These are phyloP conservation scores for Pisolithus microcarpus DNA, from an alignment of 768 basidiomycete species.

Conservation along the genomic window DNA sequence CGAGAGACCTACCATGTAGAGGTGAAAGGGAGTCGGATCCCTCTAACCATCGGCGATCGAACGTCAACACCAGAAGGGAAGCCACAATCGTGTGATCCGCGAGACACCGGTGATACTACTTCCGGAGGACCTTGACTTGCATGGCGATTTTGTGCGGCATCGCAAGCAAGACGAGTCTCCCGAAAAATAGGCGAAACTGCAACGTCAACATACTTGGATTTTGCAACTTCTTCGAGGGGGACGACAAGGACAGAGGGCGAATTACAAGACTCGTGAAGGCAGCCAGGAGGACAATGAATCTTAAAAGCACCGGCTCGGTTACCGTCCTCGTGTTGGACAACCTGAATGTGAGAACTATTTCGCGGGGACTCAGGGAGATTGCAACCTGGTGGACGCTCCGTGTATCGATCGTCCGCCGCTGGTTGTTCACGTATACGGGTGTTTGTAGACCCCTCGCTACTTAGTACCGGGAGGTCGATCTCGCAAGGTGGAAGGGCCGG, in stretches of 20 bases:
- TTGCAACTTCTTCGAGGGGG: background rate
- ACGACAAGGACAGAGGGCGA: background rate
- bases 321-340: constrained; percentile 11
- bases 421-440: background rate
- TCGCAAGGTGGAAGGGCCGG: constrained; percentile 8
- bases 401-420: background rate
- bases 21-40: constrained; percentile 17
- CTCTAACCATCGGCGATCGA: constrained; percentile 22
- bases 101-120: constrained; percentile 2
- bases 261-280: constrained; percentile 14
- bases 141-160: background rate
- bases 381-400: no score
- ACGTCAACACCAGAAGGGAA: constrained; percentile 16
- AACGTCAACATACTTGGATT: constrained; percentile 19
- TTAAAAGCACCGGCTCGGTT: constrained; percentile 7
- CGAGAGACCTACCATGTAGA: constrained; percentile 15
- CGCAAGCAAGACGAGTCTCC: background rate
- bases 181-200: constrained; percentile 21
- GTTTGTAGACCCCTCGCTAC: constrained; percentile 1
- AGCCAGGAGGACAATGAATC: constrained; percentile 15
- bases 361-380: no score
- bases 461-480: background rate
- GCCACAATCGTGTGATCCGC: constrained; percentile 7
- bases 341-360: constrained; percentile 17
- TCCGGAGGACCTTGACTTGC: background rate